A percentile compares a stretch with the other conserved stretches of the same genome.
phyloP scores from a whole-genome alignment of 1,284 basidiomycete genomes.

The Schizopora paradoxa region DNA sequence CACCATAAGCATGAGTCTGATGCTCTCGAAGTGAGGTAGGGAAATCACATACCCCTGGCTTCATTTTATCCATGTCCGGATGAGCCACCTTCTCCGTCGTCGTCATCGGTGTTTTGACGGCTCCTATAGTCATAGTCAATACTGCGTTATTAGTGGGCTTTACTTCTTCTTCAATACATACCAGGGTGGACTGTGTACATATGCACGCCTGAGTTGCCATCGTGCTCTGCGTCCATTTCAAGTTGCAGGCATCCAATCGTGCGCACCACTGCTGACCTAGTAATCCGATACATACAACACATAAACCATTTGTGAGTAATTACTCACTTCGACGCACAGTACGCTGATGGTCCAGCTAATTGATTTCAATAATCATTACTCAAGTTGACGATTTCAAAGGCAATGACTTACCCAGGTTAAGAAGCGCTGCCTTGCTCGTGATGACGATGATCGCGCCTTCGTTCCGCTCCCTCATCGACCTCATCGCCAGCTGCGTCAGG shows the following conservation, averaged over 20 bases:
- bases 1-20: neutral
- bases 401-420: neutral
- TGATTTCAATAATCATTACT: neutral
- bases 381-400: neutral
- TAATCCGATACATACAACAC: neutral
- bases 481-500: constrained; percentile 3
- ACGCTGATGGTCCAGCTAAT: constrained; percentile 2
- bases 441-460: constrained; percentile 6
- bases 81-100: neutral
- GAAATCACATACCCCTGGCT: constrained; percentile 1
- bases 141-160: neutral
- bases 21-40: neutral
- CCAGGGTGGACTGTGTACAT: constrained; percentile 9
- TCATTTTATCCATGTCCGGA: constrained; percentile 6
- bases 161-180: neutral
- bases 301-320: neutral
- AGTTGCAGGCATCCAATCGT: constrained; percentile 4
- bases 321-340: constrained; percentile 8
- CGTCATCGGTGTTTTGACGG: constrained; percentile 1
- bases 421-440: neutral
- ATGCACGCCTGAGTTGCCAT: neutral
- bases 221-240: constrained; percentile 4
- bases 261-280: constrained; percentile 4
- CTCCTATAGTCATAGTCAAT: neutral
- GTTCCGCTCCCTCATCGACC: neutral